Evolutionary conservation across 306 rosid species (phyloP).

Genomic region (Rosa persica): DNA sequence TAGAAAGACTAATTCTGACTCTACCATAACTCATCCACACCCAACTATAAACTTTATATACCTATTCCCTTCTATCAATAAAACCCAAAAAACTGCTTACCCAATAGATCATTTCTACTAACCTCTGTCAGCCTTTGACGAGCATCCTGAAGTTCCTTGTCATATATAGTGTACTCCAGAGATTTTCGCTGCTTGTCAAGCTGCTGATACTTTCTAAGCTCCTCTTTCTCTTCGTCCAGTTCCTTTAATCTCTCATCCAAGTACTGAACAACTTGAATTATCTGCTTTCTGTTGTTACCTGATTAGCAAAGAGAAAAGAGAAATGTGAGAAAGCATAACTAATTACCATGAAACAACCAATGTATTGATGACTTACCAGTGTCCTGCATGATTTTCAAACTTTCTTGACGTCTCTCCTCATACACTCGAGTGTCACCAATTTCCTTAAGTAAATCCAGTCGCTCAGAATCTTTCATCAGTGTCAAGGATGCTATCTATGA

Average conservation of each 20-base stretch:
- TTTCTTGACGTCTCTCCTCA: slow-evolving; percentile 96
- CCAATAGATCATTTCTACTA: slow-evolving; percentile 15
- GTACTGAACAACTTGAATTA: slow-evolving; percentile 97
- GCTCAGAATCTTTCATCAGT: slow-evolving; percentile 95
- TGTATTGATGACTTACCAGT: slow-evolving; percentile 55
- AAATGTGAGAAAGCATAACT: slow-evolving; percentile 6
- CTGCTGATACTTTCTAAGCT: slow-evolving; percentile 85
- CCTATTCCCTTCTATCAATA: background rate
- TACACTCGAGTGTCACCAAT: slow-evolving; percentile 98
- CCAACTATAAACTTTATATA: background rate
- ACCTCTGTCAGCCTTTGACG: slow-evolving; percentile 88
- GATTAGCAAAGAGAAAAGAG: slow-evolving; percentile 32
- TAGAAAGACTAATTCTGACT: background rate
- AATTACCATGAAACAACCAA: background rate
- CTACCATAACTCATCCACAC: background rate
- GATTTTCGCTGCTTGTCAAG: slow-evolving; percentile 92
- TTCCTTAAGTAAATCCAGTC: slow-evolving; percentile 90
- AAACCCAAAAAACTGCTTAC: background rate
- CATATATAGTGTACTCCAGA: slow-evolving; percentile 81
- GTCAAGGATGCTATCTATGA: slow-evolving; percentile 83
- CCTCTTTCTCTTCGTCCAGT: slow-evolving; percentile 98
- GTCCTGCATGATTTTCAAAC: slow-evolving; percentile 97
- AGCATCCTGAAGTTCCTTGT: slow-evolving; percentile 90
- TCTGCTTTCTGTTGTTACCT: slow-evolving; percentile 91
- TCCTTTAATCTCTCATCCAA: slow-evolving; percentile 93